Evolutionary conservation across 306 rosid genomes (phyloP).

Genomic region (Astragalus membranaceus): DNA sequence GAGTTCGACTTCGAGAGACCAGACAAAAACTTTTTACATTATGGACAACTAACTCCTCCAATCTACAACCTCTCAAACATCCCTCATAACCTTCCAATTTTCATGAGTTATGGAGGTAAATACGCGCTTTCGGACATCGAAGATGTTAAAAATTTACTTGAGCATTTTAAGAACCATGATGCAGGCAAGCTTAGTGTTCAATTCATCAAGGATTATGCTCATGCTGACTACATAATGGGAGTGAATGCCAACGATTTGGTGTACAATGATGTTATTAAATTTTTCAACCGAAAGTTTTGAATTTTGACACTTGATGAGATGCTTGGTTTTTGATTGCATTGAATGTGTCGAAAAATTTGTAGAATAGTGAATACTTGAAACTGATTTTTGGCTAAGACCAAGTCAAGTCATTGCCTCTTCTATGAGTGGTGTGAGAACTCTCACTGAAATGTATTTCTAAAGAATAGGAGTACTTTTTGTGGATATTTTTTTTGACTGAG

Average conservation of each 20-base stretch:
- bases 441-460: no score
- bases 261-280: constrained; percentile 31
- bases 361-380: no score
- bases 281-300: constrained; percentile 44
- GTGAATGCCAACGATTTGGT: constrained; percentile 52
- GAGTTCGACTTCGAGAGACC: constrained; percentile 39
- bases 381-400: no score
- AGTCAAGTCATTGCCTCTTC: no score
- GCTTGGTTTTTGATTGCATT: no score
- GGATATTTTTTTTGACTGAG: no score
- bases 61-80: constrained; percentile 58
- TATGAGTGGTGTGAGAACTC: no score
- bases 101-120: constrained; percentile 61
- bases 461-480: no score
- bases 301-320: no score
- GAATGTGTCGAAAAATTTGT: no score
- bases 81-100: constrained; percentile 59
- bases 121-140: constrained; percentile 53
- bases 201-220: constrained; percentile 55
- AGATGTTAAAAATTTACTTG: constrained; percentile 43
- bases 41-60: constrained; percentile 44
- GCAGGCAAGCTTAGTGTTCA: constrained; percentile 50
- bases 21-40: constrained; percentile 17
- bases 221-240: constrained; percentile 53
- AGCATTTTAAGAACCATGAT: constrained; percentile 39